Evolutionary conservation across 805 yeast genomes (phyloP), one percentile per base, ranked within the genome.

Genomic region (Starmerella cellae): DNA sequence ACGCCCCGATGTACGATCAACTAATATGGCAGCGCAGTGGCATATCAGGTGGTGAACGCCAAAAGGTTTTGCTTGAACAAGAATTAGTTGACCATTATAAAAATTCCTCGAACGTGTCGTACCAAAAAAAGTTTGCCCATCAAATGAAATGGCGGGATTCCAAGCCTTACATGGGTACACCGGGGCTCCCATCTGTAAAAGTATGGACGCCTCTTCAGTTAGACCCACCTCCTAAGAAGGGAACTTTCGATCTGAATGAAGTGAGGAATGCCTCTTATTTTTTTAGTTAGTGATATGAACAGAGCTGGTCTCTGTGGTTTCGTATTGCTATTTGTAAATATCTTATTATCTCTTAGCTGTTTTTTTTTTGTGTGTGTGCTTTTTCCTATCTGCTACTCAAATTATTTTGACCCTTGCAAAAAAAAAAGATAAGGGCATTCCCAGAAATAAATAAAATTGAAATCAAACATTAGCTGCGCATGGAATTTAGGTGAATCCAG

Each of bases 61-160:
- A 45, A 42, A 26, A 71, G 68, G 41, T 77, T 73, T 54, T 71
- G 82, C 71, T 75, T 91, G 2, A 67, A 14, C 85, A 96, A 0
- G 80, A 80, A 51, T 64, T 91, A 49, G 96, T 87, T 60, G 79
- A 85, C 1, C 26, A 24, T 19, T 79, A 88, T 18, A 75, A 71
- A 44, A 79, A 87, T 45, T 65, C 75, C 29, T 95, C 85, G 63
- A 95, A 96, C n/a, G 79, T 75, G 55, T 76, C 79, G 14, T 68
- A 81, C 30, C 75, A 77, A 16, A 20, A 5, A 11, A 16, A 14
- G 39, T 80, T 79, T 6, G 3, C 4, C 4, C 34, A 23, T 2
- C 9, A 1, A 4, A 36, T 51, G 61, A 43, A 57, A 64, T 2
- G 72, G 80, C 74, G 69, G 63, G 10, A 80, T 91, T 1, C 71